phyloP scores from a whole-genome alignment of 257 asterid species.

The Ehretia macrophylla region DNA sequence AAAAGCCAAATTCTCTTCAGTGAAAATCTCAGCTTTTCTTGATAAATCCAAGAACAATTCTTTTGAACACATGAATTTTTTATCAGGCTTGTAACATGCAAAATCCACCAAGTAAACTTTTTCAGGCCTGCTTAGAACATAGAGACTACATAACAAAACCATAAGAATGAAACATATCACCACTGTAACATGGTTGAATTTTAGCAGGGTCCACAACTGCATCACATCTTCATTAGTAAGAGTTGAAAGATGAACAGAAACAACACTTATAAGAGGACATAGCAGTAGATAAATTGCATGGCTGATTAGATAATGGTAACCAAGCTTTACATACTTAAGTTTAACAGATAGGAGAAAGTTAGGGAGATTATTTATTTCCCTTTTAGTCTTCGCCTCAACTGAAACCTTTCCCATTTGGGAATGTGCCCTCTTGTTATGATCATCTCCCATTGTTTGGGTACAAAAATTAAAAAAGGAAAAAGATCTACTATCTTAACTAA shows the following conservation, averaged over 20 bases:
- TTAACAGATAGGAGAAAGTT: conserved; percentile 16
- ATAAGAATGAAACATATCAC: conserved; percentile 7
- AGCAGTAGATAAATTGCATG: conserved; percentile 19
- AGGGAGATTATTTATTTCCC: conserved; percentile 7
- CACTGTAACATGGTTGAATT: conserved; percentile 14
- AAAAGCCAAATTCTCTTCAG: conserved; percentile 24
- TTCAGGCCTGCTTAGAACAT: conserved; percentile 15
- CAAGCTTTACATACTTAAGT: conserved; percentile 35
- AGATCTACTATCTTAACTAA: no score
- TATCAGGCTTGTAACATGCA: conserved; percentile 15
- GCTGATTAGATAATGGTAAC: conserved; percentile 22
- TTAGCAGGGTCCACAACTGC: conserved; percentile 13
- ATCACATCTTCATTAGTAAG: conserved; percentile 4
- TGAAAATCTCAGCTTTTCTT: conserved; percentile 13
- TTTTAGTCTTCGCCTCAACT: background rate
- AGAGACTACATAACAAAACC: conserved; percentile 12
- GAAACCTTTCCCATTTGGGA: background rate
- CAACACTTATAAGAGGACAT: conserved; percentile 1
- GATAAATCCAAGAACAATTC: conserved; percentile 1
- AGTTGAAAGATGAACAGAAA: conserved; percentile 5
- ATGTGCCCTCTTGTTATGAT: background rate
- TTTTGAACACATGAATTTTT: background rate
- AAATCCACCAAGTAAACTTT: conserved; percentile 11
- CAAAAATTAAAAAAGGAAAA: background rate
- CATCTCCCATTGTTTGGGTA: conserved; percentile 32